phyloP scores from a whole-genome alignment of 257 asterid species.

The Haberlea rhodopensis region DNA sequence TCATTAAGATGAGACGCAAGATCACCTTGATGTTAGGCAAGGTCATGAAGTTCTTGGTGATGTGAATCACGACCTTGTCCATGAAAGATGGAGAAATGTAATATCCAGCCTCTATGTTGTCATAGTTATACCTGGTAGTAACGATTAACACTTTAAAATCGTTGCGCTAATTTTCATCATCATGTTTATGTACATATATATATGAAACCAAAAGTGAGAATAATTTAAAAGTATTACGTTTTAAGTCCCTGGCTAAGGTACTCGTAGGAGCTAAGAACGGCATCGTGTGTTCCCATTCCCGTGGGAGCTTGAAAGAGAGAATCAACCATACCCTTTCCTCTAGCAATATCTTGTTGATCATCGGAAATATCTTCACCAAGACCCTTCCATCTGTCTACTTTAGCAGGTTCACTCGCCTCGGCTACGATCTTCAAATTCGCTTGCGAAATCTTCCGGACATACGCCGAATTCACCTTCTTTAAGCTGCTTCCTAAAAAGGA shows the following conservation, averaged over 20 bases:
- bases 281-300: constrained; percentile 64
- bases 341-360: constrained; percentile 75
- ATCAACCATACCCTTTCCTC: constrained; percentile 81
- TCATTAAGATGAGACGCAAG: too few relatives aligned
- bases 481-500: constrained; percentile 50
- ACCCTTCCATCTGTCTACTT: constrained; percentile 76
- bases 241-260: constrained; percentile 72
- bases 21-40: constrained; percentile 83
- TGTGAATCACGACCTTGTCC: constrained; percentile 80
- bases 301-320: constrained; percentile 69
- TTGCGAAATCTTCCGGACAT: constrained; percentile 30
- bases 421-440: constrained; percentile 48
- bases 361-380: constrained; percentile 53
- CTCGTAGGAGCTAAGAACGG: constrained; percentile 63
- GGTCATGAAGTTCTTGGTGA: constrained; percentile 66
- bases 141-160: background rate
- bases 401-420: too few relatives aligned
- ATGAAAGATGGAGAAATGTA: constrained; percentile 88
- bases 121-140: constrained; percentile 34
- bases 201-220: background rate
- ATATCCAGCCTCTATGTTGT: constrained; percentile 61
- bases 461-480: constrained; percentile 40
- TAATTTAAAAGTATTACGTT: constrained; percentile 30
- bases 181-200: too few relatives aligned
- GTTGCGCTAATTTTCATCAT: background rate